phyloP scores from a whole-genome alignment of 768 basidiomycete species.

The Termitomyces sp. region DNA sequence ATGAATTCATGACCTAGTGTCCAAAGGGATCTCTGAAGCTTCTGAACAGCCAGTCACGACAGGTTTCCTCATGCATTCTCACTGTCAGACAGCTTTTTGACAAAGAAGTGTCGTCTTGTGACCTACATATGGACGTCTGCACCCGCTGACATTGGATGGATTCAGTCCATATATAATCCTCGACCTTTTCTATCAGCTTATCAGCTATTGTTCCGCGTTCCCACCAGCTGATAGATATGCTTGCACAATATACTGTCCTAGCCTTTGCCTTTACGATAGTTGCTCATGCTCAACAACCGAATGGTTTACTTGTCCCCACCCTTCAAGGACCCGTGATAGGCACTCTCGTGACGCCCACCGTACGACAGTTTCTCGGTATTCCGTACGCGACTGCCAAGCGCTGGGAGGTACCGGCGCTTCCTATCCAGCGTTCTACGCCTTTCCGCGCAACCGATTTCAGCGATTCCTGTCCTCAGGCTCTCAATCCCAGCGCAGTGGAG shows the following conservation, averaged over 20 bases:
- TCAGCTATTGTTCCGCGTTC: too few species aligned
- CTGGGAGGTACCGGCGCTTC: slow-evolving; percentile 26
- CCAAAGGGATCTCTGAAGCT: too few species aligned
- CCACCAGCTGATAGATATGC: not conserved
- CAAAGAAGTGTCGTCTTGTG: too few species aligned
- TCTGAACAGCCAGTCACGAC: too few species aligned
- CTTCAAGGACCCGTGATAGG: slow-evolving; percentile 29
- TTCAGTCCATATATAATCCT: not conserved
- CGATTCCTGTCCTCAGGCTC: slow-evolving; percentile 25
- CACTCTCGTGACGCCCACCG: slow-evolving; percentile 19
- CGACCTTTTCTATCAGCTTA: not conserved
- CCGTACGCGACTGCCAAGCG: slow-evolving; percentile 31
- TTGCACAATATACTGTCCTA: not conserved
- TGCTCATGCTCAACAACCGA: not conserved
- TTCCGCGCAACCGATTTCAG: slow-evolving; percentile 26
- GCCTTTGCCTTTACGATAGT: not conserved
- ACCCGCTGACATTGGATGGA: too few species aligned
- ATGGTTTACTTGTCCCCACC: slow-evolving; percentile 22
- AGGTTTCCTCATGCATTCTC: too few species aligned
- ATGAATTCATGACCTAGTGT: too few species aligned
- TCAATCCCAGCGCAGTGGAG: slow-evolving; percentile 13
- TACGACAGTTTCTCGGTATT: slow-evolving; percentile 31
- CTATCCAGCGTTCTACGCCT: slow-evolving; percentile 14
- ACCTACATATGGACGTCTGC: too few species aligned
- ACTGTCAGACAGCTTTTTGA: too few species aligned